Conservation (phyloP, 2,329 filamentous ascomycete species). For the Xylaria sp. region DNA sequence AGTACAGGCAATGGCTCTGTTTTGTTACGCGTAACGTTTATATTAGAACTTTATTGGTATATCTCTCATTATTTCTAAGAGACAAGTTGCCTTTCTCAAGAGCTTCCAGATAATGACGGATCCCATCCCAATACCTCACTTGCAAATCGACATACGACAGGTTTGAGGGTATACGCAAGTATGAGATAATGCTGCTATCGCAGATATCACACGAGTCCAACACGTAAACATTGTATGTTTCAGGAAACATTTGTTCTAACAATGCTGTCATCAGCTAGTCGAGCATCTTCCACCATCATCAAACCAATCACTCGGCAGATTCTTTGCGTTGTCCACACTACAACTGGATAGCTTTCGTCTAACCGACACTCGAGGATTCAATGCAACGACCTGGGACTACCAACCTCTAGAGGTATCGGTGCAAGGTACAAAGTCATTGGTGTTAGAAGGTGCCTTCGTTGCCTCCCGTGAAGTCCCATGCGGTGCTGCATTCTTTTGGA, state of each 20-base stretch:
- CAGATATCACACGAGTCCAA: background rate
- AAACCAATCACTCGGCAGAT: background rate
- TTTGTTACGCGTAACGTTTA: no score
- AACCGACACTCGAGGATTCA: background rate
- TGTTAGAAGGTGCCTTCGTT: background rate
- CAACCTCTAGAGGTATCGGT: background rate
- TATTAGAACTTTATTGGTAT: no score
- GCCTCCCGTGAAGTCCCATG: background rate
- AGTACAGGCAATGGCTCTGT: background rate
- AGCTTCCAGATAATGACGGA: background rate
- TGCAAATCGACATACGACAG: background rate
- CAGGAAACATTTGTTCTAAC: background rate
- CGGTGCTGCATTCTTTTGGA: background rate
- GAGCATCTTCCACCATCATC: background rate
- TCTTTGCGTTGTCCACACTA: background rate
- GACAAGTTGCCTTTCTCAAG: background rate
- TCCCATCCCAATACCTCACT: background rate
- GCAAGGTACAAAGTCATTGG: background rate
- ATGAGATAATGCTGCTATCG: background rate
- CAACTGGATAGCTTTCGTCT: background rate
- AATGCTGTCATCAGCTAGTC: background rate
- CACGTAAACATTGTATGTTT: background rate
- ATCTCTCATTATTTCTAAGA: no score
- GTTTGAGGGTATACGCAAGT: background rate
- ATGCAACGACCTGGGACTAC: conserved; percentile 5